phyloP scores from a whole-genome alignment of 257 asterid species.

The Primulina huaijiensis region DNA sequence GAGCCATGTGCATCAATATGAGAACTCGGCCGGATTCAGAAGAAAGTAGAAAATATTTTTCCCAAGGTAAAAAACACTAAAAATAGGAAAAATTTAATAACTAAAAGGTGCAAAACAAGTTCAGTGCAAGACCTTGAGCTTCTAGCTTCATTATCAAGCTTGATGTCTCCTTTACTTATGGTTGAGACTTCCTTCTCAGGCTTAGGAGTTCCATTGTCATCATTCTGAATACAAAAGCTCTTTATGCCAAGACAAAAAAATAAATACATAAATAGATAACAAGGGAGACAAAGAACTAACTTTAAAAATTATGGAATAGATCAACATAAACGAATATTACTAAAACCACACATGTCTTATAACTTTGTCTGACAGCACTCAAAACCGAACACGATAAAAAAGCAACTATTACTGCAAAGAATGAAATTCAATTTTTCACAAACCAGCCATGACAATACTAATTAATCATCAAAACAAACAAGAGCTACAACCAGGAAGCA shows the following conservation, averaged over 20 bases:
- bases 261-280: not conserved
- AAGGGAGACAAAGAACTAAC: not conserved
- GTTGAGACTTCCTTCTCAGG: slow-evolving; percentile 31
- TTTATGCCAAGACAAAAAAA: slow-evolving; percentile 9
- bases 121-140: slow-evolving; percentile 47
- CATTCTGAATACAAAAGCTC: not conserved
- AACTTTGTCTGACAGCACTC: too few relatives aligned
- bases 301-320: too few relatives aligned
- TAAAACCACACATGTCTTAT: too few relatives aligned
- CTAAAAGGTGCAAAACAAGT: slow-evolving; percentile 14
- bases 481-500: too few relatives aligned
- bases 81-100: not conserved
- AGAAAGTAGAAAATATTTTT: not conserved
- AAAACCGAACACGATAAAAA: too few relatives aligned
- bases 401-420: too few relatives aligned
- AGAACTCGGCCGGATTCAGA: not conserved
- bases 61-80: not conserved
- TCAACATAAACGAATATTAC: too few relatives aligned
- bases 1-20: not conserved
- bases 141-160: slow-evolving; percentile 41
- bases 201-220: slow-evolving; percentile 33
- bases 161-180: slow-evolving; percentile 38
- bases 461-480: too few relatives aligned
- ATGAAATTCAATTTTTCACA: too few relatives aligned
- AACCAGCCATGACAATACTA: too few relatives aligned